Base-by-base conservation (phyloP, 306 rosid genomes). In the Glycine soja region DNA sequence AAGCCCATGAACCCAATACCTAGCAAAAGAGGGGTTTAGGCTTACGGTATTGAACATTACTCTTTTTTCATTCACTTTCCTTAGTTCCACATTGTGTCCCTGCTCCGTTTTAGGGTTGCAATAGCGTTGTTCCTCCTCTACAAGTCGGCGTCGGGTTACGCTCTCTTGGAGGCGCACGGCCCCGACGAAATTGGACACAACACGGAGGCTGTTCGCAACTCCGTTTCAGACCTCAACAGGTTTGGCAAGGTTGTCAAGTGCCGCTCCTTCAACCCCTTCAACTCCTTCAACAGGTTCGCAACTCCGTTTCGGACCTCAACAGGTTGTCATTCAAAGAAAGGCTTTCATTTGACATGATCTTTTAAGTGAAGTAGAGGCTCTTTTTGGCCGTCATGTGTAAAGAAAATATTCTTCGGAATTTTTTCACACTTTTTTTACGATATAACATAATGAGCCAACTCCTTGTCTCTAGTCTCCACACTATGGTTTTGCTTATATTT, bases 121-220 rank as follows among this genome's bases (percentile, higher is more conserved):
- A n/a, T 36, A 4, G 40, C 40, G 40, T 4, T 36, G 40, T 36
- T 36, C 40, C 40, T 36, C 4, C 40, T 36, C 40, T 36, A 36
- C 40, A 4, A 36, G 40, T 36, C 40, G 40, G 40, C 40, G 40
- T 36, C 40, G 40, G 40, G 40, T 36, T 36, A 36, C 40, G 40
- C 40, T 3, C 45, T 42, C 10, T 80, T 93, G 58, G 88, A 79
- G 4, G 96, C 94, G 70, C 90, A 93, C 36, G 40, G 40, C 4
- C 4, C 3, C 40, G 40, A 36, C 40, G 94, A 93, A 76, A 90
- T 93, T 19, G 97, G 92, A 0, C 97, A 93, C 86, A 90, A 80
- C 87, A 87, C 88, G 7, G 94, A 93, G 58, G 97, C 96, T 2
- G 96, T 93, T 57, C 86, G 94, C 40, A 86, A 69, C 90, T 93